These are phyloP conservation scores for Carnegiea gigantea DNA, from an alignment of 179 eudicot genomes.

Conservation along the genomic window DNA sequence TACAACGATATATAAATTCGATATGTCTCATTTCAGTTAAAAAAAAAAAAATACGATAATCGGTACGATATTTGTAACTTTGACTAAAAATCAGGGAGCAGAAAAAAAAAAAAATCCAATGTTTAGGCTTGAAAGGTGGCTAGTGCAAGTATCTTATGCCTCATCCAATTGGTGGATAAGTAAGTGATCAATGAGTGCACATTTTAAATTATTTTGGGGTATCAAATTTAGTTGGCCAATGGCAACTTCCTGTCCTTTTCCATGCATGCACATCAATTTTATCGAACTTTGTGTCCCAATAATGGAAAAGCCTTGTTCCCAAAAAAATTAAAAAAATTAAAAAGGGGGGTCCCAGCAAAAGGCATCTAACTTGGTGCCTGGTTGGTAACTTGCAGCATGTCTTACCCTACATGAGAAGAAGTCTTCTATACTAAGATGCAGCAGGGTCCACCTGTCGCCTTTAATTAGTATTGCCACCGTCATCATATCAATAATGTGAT, in stretches of 20 bases:
- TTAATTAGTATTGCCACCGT: not conserved
- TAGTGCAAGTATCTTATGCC: not conserved
- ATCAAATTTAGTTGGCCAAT: not conserved
- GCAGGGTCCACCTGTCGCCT: slow-evolving; percentile 15
- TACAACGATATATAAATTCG: no score
- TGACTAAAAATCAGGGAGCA: no score
- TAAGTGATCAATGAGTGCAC: no score
- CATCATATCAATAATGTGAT: not conserved
- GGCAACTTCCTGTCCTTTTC: not conserved
- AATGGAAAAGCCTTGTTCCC: slow-evolving; percentile 2
- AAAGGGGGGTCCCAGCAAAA: not conserved
- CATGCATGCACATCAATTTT: slow-evolving; percentile 6
- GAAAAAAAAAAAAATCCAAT: no score
- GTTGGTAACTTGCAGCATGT: slow-evolving; percentile 18
- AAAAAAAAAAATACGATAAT: no score
- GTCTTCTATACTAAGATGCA: not conserved
- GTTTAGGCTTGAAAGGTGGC: not conserved
- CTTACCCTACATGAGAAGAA: not conserved
- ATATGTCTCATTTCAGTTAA: no score
- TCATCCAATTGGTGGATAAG: not conserved
- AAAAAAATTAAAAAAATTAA: no score
- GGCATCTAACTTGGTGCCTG: slow-evolving; percentile 19
- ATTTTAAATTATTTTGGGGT: not conserved
- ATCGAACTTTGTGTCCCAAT: slow-evolving; percentile 8
- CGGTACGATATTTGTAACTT: no score